A percentile compares a stretch with the other conserved stretches of the same genome.
Evolutionary conservation across 2,329 filamentous ascomycete species (phyloP).

Genomic region (Aschersonia sp.): DNA sequence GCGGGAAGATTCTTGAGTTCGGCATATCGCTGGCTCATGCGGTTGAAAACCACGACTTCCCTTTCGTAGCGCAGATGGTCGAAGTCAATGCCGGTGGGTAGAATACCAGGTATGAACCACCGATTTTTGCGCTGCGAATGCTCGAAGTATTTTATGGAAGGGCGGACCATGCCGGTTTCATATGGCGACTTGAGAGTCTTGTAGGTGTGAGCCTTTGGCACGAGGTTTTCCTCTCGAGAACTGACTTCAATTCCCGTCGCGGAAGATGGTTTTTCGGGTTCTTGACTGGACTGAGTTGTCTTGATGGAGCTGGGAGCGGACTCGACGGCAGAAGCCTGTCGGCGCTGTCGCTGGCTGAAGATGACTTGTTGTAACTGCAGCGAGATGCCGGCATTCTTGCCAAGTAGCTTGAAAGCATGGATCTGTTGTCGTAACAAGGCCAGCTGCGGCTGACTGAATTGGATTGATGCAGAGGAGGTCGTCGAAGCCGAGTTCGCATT

Average conservation of each 20-base stretch:
- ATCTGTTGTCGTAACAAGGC: slow-evolving; percentile 73
- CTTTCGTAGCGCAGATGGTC: slow-evolving; percentile 76
- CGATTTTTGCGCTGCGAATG: slow-evolving; percentile 66
- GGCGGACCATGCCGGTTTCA: slow-evolving; percentile 33
- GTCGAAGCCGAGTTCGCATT: slow-evolving; percentile 15
- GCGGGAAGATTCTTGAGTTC: slow-evolving; percentile 75
- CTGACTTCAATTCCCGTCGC: slow-evolving; percentile 20
- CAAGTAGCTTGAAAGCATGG: slow-evolving; percentile 76
- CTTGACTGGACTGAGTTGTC: slow-evolving; percentile 14
- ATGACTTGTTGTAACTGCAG: slow-evolving; percentile 67
- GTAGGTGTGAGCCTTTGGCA: slow-evolving; percentile 38
- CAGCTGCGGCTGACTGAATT: slow-evolving; percentile 69
- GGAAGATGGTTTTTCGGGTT: slow-evolving; percentile 20
- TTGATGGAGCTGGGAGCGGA: slow-evolving; percentile 24
- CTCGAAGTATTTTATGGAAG: slow-evolving; percentile 62
- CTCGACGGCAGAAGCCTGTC: slow-evolving; percentile 37
- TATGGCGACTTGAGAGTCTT: slow-evolving; percentile 68
- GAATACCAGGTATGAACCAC: slow-evolving; percentile 70
- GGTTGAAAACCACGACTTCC: slow-evolving; percentile 79
- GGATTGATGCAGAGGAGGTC: slow-evolving; percentile 26
- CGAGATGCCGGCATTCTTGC: slow-evolving; percentile 76
- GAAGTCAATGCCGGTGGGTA: slow-evolving; percentile 78
- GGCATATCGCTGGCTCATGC: slow-evolving; percentile 69
- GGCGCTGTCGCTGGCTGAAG: slow-evolving; percentile 58
- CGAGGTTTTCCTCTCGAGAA: slow-evolving; percentile 16